A percentile compares a stretch with the other conserved stretches of the same genome.
Evolutionary conservation across 2,329 filamentous ascomycete species (phyloP).

Genomic region (Trichoderma guizhouense): DNA sequence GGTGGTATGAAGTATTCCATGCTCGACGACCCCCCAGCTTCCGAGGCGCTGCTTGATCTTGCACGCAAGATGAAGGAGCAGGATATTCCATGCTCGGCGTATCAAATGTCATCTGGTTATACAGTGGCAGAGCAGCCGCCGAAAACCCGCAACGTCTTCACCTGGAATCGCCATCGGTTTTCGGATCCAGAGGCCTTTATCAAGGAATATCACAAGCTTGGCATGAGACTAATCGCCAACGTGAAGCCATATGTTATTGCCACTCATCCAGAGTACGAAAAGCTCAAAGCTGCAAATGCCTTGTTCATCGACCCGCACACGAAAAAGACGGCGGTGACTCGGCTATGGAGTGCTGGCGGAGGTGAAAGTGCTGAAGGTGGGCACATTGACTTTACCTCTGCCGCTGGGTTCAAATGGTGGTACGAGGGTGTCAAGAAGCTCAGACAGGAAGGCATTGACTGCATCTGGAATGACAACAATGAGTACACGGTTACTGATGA

Average conservation of each 20-base stretch:
- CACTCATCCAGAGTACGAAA: slow-evolving; percentile 64
- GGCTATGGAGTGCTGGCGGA: slow-evolving; percentile 70
- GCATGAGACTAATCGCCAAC: slow-evolving; percentile 67
- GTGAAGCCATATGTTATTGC: slow-evolving; percentile 69
- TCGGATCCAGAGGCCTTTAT: slow-evolving; percentile 65
- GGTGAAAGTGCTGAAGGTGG: slow-evolving; percentile 67
- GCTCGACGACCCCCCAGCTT: slow-evolving; percentile 50
- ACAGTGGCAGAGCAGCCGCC: slow-evolving; percentile 64
- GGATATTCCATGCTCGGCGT: slow-evolving; percentile 67
- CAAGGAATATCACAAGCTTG: slow-evolving; percentile 57
- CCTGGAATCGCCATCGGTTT: slow-evolving; percentile 69
- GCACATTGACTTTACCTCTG: slow-evolving; percentile 70
- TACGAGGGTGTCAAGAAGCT: slow-evolving; percentile 63
- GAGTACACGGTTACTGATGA: slow-evolving; percentile 68
- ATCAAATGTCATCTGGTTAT: slow-evolving; percentile 72
- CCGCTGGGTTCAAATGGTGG: slow-evolving; percentile 68
- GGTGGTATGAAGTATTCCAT: slow-evolving; percentile 58
- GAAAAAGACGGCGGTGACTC: slow-evolving; percentile 51
- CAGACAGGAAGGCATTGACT: slow-evolving; percentile 63
- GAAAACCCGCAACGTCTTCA: slow-evolving; percentile 63
- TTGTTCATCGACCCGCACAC: slow-evolving; percentile 62
- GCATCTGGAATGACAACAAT: slow-evolving; percentile 79
- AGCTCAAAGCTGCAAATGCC: slow-evolving; percentile 54
- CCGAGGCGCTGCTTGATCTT: slow-evolving; percentile 58
- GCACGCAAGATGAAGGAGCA: slow-evolving; percentile 59